Evolutionary conservation across 1,139 yeast genomes (phyloP).

Genomic region (Yamadazyma aaseri): DNA sequence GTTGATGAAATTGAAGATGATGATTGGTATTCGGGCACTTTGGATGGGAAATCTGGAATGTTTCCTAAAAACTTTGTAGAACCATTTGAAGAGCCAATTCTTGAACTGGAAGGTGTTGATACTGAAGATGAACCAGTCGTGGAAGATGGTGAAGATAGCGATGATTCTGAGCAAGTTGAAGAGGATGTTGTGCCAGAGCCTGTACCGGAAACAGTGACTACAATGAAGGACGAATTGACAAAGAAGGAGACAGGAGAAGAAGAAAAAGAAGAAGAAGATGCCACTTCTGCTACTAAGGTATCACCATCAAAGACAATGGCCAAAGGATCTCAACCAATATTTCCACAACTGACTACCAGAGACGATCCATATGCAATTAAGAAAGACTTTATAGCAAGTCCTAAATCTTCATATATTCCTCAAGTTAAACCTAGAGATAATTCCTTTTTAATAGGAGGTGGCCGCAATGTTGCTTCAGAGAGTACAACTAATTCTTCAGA

Average conservation of each 20-base stretch:
- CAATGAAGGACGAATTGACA: neutral
- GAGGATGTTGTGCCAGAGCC: constrained; percentile 1
- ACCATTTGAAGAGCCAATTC: neutral
- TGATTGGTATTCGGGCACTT: constrained; percentile 86
- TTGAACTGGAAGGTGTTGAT: neutral
- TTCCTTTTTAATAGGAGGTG: constrained; percentile 30
- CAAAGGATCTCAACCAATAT: too few species aligned
- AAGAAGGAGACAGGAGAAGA: neutral
- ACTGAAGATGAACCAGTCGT: neutral
- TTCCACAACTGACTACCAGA: constrained; percentile 23
- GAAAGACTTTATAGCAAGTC: constrained; percentile 42
- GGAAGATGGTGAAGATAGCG: neutral
- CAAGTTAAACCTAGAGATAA: constrained; percentile 44
- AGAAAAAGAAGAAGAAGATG: neutral
- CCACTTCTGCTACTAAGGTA: neutral
- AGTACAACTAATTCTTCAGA: constrained; percentile 15
- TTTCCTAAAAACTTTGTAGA: constrained; percentile 84
- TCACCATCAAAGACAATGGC: constrained; percentile 10
- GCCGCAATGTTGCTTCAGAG: constrained; percentile 24
- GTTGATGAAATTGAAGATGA: constrained; percentile 81
- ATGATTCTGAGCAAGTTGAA: neutral
- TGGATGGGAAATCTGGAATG: constrained; percentile 63
- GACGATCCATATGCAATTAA: constrained; percentile 45
- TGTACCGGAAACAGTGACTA: neutral
- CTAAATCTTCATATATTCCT: constrained; percentile 47